These are phyloP conservation scores for Claviceps digitariae DNA, from an alignment of 2,329 filamentous ascomycete genomes.

Conservation along the genomic window DNA sequence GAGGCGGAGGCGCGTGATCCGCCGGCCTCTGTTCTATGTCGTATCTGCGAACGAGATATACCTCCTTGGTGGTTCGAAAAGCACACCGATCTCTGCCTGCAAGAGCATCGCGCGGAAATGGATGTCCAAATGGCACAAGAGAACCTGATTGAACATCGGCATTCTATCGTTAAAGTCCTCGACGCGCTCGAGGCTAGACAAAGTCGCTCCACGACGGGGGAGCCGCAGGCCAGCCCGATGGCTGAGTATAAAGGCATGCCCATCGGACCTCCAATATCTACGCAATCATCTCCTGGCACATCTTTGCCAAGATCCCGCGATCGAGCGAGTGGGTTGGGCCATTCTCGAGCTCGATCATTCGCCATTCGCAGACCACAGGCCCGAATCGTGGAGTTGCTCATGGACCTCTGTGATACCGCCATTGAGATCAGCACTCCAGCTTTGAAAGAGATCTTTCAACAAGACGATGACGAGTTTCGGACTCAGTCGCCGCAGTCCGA, in stretches of 20 bases:
- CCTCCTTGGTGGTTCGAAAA: conserved; percentile 99
- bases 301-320: conserved; percentile 60
- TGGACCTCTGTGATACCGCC: conserved; percentile 91
- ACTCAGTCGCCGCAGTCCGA: conserved; percentile 95
- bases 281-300: conserved; percentile 57
- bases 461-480: conserved; percentile 59
- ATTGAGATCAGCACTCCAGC: conserved; percentile 89
- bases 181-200: conserved; percentile 77
- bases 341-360: conserved; percentile 73
- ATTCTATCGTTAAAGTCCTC: conserved; percentile 86
- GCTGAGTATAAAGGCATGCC: conserved; percentile 80
- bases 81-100: conserved; percentile 87
- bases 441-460: conserved; percentile 67
- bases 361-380: conserved; percentile 80
- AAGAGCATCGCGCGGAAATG: conserved; percentile 95
- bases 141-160: conserved; percentile 78
- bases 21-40: conserved; percentile 80
- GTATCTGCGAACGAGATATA: conserved; percentile 94
- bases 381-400: conserved; percentile 83
- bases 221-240: conserved; percentile 36
- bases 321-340: conserved; percentile 64
- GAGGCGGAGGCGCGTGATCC: conserved; percentile 66
- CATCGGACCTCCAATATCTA: conserved; percentile 65
- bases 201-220: conserved; percentile 47
- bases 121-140: conserved; percentile 95